Evolutionary conservation across 345 rosid species (phyloP).

Genomic region (Boechera divaricarpa): DNA sequence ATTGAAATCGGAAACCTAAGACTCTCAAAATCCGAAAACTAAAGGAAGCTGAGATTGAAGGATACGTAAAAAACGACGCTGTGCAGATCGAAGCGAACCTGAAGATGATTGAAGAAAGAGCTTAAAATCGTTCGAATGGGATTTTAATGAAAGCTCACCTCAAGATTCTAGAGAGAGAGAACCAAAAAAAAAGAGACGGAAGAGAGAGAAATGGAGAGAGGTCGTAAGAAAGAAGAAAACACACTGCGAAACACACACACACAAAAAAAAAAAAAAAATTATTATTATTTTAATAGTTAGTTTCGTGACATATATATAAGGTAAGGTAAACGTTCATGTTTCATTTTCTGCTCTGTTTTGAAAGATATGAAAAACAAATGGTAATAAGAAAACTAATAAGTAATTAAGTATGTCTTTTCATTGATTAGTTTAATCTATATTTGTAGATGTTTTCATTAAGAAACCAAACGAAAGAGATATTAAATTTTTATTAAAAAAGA

Average conservation of each 20-base stretch:
- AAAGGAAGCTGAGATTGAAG: constrained; percentile 15
- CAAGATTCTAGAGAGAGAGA: constrained; percentile 55
- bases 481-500: too few species aligned
- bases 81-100: constrained; percentile 62
- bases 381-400: too few species aligned
- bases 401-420: too few species aligned
- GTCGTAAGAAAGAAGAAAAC: constrained; percentile 50
- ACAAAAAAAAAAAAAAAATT: constrained; percentile 27
- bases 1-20: constrained; percentile 40
- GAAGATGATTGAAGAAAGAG: constrained; percentile 37
- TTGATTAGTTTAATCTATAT: too few species aligned
- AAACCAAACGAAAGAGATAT: too few species aligned
- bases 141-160: constrained; percentile 48
- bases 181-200: constrained; percentile 28
- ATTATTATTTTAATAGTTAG: background rate
- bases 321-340: background rate
- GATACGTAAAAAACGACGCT: constrained; percentile 23
- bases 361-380: background rate
- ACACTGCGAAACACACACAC: constrained; percentile 13
- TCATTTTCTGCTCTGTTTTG: background rate
- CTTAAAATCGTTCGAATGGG: constrained; percentile 41
- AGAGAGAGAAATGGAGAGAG: constrained; percentile 42
- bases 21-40: constrained; percentile 39
- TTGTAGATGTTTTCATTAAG: too few species aligned
- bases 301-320: constrained; percentile 8